Conservation (phyloP, 306 rosid species). For the Pachyrhizus erosus region DNA sequence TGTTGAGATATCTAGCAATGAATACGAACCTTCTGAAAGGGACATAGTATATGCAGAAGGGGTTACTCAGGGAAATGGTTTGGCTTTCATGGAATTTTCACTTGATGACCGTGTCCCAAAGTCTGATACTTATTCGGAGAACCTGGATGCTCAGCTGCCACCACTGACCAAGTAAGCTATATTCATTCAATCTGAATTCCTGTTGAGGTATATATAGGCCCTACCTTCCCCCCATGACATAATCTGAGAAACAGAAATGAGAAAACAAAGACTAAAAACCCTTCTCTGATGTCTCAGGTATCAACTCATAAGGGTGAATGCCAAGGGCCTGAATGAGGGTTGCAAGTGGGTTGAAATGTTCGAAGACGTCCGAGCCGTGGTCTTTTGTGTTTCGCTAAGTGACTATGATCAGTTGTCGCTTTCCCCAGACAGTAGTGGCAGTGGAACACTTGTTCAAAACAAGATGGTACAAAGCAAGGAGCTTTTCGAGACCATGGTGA, state of each 20-base stretch:
- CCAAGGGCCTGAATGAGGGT: conserved; percentile 92
- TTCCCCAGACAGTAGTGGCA: conserved; percentile 69
- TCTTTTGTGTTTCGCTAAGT: conserved; percentile 80
- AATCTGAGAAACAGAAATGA: background rate
- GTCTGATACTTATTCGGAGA: conserved; percentile 80
- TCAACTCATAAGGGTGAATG: conserved; percentile 96
- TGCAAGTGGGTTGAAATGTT: conserved; percentile 99
- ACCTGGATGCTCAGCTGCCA: conserved; percentile 76
- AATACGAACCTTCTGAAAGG: conserved; percentile 93
- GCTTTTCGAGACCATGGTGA: conserved; percentile 87
- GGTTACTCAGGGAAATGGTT: conserved; percentile 94
- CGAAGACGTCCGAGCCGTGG: conserved; percentile 90
- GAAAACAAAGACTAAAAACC: conserved; percentile 20
- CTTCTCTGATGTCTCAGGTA: conserved; percentile 63
- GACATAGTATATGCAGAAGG: conserved; percentile 98
- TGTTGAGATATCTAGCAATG: conserved; percentile 95
- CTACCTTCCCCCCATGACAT: background rate
- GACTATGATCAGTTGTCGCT: conserved; percentile 82
- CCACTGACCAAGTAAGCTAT: conserved; percentile 77
- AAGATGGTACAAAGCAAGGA: conserved; percentile 96
- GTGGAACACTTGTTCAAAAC: conserved; percentile 83
- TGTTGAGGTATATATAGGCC: background rate
- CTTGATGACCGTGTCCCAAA: conserved; percentile 90
- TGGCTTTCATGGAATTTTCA: conserved; percentile 94
- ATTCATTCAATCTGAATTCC: conserved; percentile 11